phyloP scores from a whole-genome alignment of 306 rosid species.

The Rubus idaeus region DNA sequence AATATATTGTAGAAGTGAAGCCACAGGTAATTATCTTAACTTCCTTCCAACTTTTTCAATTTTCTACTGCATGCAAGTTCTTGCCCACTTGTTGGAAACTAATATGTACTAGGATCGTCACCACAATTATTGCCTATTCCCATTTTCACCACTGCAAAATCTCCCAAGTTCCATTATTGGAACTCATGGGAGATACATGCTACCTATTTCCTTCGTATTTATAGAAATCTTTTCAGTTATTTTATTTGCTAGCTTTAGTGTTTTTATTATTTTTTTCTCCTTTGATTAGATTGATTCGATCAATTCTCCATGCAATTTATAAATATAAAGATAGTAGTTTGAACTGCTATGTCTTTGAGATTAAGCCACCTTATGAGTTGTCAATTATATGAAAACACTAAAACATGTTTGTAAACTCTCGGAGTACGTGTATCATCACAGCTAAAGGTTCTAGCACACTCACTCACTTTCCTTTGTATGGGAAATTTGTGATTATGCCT shows the following conservation, averaged over 20 bases:
- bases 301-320: neutral
- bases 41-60: neutral
- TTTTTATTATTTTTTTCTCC: neutral
- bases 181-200: neutral
- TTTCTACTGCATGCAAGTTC: slow-evolving; percentile 1
- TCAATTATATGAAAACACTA: neutral
- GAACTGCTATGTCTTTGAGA: neutral
- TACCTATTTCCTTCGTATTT: neutral
- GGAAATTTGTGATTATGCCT: neutral
- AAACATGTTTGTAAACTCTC: neutral
- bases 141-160: neutral
- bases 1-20: slow-evolving; percentile 66
- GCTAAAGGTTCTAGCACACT: neutral
- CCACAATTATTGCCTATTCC: neutral
- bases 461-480: neutral
- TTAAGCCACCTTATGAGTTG: neutral
- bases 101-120: neutral
- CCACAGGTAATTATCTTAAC: slow-evolving; percentile 54
- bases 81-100: neutral
- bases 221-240: neutral
- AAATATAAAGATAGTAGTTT: neutral
- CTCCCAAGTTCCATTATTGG: neutral
- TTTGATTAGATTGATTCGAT: neutral
- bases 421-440: neutral
- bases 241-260: neutral